Base-by-base conservation (phyloP, 148 eudicot genomes). In the Rhododendron ovatum region DNA sequence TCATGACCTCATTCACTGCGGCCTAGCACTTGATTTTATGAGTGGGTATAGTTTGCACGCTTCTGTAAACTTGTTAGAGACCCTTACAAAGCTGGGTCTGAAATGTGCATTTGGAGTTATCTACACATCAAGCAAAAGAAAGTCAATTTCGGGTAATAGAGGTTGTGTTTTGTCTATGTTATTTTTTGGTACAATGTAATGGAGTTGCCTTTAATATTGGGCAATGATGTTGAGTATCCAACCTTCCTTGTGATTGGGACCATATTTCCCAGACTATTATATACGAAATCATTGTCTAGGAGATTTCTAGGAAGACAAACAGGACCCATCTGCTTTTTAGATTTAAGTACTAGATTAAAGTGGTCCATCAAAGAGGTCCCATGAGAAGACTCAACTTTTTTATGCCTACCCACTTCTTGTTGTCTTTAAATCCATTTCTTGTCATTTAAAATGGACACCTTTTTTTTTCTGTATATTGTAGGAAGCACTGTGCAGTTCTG, bases 201-300 rank as follows among this genome's bases (percentile, higher is more conserved):
- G 76, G 37, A 28, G 37, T 71, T 71, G 76, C 76, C 5, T 28
- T 30, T 28, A 71, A 71, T 30, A 71, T n/a, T 71, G 76, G 37
- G 28, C 76, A 71, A 13, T 69, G 20, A 71, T 71, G 39, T 71
- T 30, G 18, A 30, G 35, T 67, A 67, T 10, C 14, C 73, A 67
- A 67, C 30, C 73, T 30, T 71, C 37, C 18, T 30, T 13, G 78
- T 13, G 1, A 9, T 22, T 55, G 75, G 30, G n/a, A 35, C 41
- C 37, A 4, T 80, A 61, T 59, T 24, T n/a, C 48, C 47, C 20
- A 2, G n/a, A 59, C 26, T 59, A 59, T 1, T 15, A 63, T 63
- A 86, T 86, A 47, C 26, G 65, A 12, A 86, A 80, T 86, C 82
- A 77, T 57, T 85, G 74, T 85, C 45, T 18, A 79, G 59, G 12